These are phyloP conservation scores for Pestalotiopsis sp. DNA, from an alignment of 2,329 filamentous ascomycete genomes.

Conservation along the genomic window DNA sequence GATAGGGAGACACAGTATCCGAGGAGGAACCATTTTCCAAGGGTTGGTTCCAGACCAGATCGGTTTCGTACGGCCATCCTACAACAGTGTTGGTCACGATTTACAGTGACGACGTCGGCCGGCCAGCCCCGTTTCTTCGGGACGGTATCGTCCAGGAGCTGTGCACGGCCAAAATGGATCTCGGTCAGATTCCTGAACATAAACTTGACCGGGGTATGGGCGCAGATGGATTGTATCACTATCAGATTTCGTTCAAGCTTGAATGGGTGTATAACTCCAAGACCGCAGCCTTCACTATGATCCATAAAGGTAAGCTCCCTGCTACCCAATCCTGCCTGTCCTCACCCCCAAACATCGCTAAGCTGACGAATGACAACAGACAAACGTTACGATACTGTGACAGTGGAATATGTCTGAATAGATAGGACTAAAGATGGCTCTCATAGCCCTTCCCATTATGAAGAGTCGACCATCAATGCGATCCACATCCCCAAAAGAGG, in stretches of 20 bases:
- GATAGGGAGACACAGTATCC: conserved; percentile 40
- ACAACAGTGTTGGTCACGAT: background rate
- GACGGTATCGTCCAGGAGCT: background rate
- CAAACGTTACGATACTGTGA: conserved; percentile 43
- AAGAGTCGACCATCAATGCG: background rate
- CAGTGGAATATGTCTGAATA: conserved; percentile 39
- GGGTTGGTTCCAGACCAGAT: conserved; percentile 30
- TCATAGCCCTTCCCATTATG: background rate
- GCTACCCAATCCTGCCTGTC: background rate
- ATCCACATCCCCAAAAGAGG: background rate
- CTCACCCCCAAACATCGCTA: too few relatives aligned
- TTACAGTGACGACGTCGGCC: background rate
- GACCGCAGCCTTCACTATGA: conserved; percentile 45
- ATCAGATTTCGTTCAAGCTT: background rate
- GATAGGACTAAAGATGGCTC: background rate
- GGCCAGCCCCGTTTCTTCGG: background rate
- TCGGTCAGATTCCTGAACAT: background rate
- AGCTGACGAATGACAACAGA: conserved; percentile 29
- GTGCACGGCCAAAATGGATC: background rate
- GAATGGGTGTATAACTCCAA: conserved; percentile 35
- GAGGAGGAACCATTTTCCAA: conserved; percentile 42
- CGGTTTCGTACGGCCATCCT: background rate
- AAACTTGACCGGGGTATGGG: too few relatives aligned
- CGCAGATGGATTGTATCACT: background rate
- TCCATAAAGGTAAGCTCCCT: conserved; percentile 43